A percentile compares a stretch with the other conserved stretches of the same genome.
phyloP scores from a whole-genome alignment of 163 green algal species.

The Chlamydomonas reinhardtii region DNA sequence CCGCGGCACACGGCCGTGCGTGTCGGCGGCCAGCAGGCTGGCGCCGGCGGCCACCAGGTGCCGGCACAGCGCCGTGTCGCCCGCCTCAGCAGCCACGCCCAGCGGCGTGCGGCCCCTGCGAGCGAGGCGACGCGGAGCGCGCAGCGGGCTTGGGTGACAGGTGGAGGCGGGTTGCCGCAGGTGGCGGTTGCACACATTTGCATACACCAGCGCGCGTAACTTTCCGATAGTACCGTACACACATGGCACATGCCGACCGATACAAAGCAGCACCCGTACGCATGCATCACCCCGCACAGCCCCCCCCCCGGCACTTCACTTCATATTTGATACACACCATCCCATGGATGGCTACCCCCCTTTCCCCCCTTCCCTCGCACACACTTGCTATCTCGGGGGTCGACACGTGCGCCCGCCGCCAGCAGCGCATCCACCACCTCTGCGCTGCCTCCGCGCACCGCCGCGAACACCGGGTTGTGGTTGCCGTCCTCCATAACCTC shows the following conservation, averaged over 20 bases:
- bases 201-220: too few species aligned
- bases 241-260: too few species aligned
- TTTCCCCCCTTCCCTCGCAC: too few species aligned
- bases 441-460: slow-evolving; percentile 5
- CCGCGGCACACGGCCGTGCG: slow-evolving; percentile 41
- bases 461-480: slow-evolving; percentile 43
- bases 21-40: slow-evolving; percentile 8
- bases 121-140: not conserved
- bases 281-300: too few species aligned
- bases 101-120: slow-evolving; percentile 45
- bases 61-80: slow-evolving; percentile 30
- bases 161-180: too few species aligned
- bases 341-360: too few species aligned
- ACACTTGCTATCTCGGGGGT: slow-evolving; percentile 32
- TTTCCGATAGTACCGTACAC: too few species aligned
- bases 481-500: not conserved
- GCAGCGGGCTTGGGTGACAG: too few species aligned
- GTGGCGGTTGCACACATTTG: too few species aligned
- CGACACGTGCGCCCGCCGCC: slow-evolving; percentile 14
- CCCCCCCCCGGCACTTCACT: too few species aligned
- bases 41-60: slow-evolving; percentile 42
- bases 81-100: slow-evolving; percentile 21
- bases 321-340: too few species aligned
- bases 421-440: slow-evolving; percentile 43
- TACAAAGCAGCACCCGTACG: too few species aligned